phyloP scores from a whole-genome alignment of 2,329 filamentous ascomycete genomes.

The Sordariomycetes sp. region DNA sequence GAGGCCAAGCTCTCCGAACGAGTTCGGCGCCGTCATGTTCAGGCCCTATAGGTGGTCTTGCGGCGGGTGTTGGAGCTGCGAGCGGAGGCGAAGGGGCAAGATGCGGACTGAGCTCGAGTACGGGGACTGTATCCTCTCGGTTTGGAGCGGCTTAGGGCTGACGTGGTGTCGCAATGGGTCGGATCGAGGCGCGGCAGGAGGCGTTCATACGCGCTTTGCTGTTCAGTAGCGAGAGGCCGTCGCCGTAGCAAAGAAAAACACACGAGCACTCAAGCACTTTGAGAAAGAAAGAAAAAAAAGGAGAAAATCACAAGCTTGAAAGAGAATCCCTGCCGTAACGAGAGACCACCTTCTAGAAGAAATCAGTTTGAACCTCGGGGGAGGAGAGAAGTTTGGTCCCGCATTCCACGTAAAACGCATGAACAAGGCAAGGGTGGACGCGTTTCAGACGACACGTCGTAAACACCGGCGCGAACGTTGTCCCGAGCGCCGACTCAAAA shows the following conservation, averaged over 20 bases:
- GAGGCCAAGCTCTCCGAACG: slow-evolving; percentile 39
- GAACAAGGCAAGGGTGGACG: background rate
- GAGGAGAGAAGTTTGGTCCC: background rate
- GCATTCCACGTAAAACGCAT: background rate
- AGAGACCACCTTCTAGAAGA: background rate
- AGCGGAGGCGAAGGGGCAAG: no score
- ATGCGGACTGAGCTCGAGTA: no score
- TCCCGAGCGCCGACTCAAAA: slow-evolving; percentile 1
- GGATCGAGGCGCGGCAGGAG: background rate
- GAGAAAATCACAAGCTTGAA: background rate
- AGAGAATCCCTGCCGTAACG: background rate
- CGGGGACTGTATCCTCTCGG: background rate
- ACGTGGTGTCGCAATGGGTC: background rate
- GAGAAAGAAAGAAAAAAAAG: no score
- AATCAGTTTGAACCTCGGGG: background rate
- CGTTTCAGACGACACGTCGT: background rate
- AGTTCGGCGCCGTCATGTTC: slow-evolving; percentile 25
- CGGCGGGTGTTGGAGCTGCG: background rate
- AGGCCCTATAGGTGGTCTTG: background rate
- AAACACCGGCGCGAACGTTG: background rate
- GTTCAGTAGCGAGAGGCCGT: no score
- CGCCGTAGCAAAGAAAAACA: no score
- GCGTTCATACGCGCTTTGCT: background rate
- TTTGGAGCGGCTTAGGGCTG: background rate
- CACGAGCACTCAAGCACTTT: no score